Base-by-base conservation (phyloP, 305 asterid species). In the Coffea humblotiana region DNA sequence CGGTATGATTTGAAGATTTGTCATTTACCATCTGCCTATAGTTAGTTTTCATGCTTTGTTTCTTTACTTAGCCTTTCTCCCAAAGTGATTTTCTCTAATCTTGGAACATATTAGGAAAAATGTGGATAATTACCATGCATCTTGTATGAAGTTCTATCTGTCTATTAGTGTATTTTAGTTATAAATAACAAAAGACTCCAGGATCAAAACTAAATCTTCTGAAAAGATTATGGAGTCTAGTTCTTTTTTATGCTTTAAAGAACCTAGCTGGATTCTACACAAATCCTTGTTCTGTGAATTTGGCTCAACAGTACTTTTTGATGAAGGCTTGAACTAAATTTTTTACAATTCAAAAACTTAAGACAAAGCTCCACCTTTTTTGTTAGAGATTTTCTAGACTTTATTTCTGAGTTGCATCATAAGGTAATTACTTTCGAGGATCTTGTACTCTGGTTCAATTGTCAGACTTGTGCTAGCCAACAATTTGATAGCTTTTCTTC, bases 1-100 rank as follows among this genome's bases (percentile, higher is more conserved):
- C 79, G 97, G 98, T 95, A 91, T 79, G 78, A 61, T 71, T 52
- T 60, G 43, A 78, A 7, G 56, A 76, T 32, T 40, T 49, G 13
- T 63, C 40, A 27, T 63, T 63, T 72, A 6, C 51, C n/a, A 10
- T 75, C 13, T 63, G 51, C 32, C n/a, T 51, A 23, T 5, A 40
- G 43, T 40, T 40, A 6, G 61, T 21, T 61, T 65, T 45, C 10
- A 48, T 19, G 27, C 52, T 60, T 43, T 6, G 15, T 18, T 19
- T 15, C 7, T 13, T 25, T 61, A 60, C 51, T 29, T 63, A 9
- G 66, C 72, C 19, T 6, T 47, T 47, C 43, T 58, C 45, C 8
- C 72, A 6, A 27, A 23, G 56, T 78, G 58, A 40, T 21, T 58
- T 58, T 73, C 29, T 60, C 60, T 79, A 11, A 6, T 79, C 45